Base-by-base conservation (phyloP, 2,329 filamentous ascomycete genomes). In the Talaromyces sp. region DNA sequence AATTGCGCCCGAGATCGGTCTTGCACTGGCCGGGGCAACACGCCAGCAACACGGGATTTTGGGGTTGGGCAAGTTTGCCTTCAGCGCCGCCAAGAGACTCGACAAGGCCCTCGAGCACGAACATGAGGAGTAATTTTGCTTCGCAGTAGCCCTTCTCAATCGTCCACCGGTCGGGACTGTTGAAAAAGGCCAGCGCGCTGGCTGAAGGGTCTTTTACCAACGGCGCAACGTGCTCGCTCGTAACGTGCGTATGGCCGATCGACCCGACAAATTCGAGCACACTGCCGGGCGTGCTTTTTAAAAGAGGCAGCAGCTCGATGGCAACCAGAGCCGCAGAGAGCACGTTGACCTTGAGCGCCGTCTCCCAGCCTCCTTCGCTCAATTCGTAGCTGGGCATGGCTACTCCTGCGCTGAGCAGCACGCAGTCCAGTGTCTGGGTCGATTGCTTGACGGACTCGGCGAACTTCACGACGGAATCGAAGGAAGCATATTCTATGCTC, bases 331-430 rank as follows among this genome's bases (percentile, higher is more conserved):
- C 59, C 11, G 59, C 32, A 26, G 59, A 61, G 4, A 61, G n/a
- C 3, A 61, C 59, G 29, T 57, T 60, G n/a, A 61, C 50, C 29
- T 58, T 61, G 38, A 57, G 46, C 43, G 50, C 35, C 50, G 24
- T 54, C 2, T 57, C 56, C 59, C 59, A 57, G 14, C 29, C 53
- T n/a, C 58, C 54, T 29, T 43, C 53, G 31, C 51, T 31, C 5
- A 14, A 11, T 31, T 54, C 5, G 50, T 58, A 51, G 9, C 29
- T 41, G 10, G 55, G 55, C 14, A 54, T 48, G 19, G 54, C 27
- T 46, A 55, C n/a, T 12, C 55, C 59, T 2, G 55, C 59, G 31
- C 59, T 61, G 27, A 61, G 59, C 24, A 61, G 59, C 10, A 61
- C 59, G 21, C 59, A 61, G 24, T 57, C 51, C 2, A 61, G 43